Base-by-base conservation (phyloP, 768 basidiomycete species). In the Ramaria rubella region DNA sequence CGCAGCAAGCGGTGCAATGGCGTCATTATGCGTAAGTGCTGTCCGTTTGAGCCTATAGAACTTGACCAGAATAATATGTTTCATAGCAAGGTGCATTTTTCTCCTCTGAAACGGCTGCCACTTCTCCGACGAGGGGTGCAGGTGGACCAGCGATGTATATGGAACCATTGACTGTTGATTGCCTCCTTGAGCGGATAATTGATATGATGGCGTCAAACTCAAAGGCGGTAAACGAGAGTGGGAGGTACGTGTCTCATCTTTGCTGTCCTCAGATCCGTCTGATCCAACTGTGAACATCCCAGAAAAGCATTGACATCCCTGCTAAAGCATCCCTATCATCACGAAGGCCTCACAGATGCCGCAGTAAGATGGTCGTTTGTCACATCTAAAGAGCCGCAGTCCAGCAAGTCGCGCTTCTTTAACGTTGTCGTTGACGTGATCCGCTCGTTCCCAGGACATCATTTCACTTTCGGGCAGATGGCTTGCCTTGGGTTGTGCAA, bases 1-100 rank as follows among this genome's bases (percentile, higher is more conserved):
- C 63, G 90, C 93, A 15, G 86, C 93, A 17, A 79, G 87, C n/a
- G 86, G 90, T 36, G 90, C 94, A 3, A 73, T 95, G 71, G 82
- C 90, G n/a, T 82, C 90, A 8, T 78, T 95, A 58, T 89, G 87
- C 65, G 93, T 95, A 63, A 73, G 93, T 84, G 38, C 4, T 30
- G n/a, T 56, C 9, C n/a, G 3, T 30, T 49, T 26, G 46, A 44
- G 23, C 7, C 40, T 17, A 42, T 42, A 42, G 36, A 8, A 38
- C 14, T 12, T n/a, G n/a, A 38, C 40, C 11, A n/a, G n/a, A 42
- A 42, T n/a, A 3, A 2, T 17, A 17, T 17, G 2, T 42, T 8
- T 42, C 40, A 19, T 65, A 95, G 92, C 81, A 81, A 74, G 91
- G 83, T 57, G 87, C 89, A 1, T 87, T 87, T 64, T 87, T 83